Percentiles rank a stretch among this genome's conserved stretches.
Evolutionary conservation across 2,329 filamentous ascomycete species (phyloP).

Genomic region (Fusarium sambucinum): DNA sequence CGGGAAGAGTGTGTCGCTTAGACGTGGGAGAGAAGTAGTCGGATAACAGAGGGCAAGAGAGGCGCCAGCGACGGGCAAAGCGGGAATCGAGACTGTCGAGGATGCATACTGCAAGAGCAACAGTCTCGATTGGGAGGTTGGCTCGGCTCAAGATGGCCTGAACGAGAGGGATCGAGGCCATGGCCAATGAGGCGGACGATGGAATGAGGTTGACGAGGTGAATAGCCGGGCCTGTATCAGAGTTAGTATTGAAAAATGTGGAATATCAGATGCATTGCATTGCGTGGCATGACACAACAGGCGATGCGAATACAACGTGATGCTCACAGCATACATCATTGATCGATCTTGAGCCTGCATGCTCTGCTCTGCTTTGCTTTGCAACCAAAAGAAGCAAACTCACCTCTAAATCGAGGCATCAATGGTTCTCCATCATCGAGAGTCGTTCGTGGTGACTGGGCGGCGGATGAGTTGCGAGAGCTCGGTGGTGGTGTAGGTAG

Average conservation of each 20-base stretch:
- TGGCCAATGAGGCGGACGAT: slow-evolving; percentile 69
- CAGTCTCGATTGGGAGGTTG: slow-evolving; percentile 68
- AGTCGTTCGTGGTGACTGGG: slow-evolving; percentile 58
- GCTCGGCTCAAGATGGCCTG: slow-evolving; percentile 71
- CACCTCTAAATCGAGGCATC: slow-evolving; percentile 56
- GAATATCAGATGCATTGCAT: slow-evolving; percentile 8
- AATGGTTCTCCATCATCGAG: slow-evolving; percentile 60
- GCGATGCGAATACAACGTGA: slow-evolving; percentile 23
- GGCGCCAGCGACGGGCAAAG: slow-evolving; percentile 73
- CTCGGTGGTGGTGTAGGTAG: slow-evolving; percentile 75
- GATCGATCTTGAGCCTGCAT: slow-evolving; percentile 5
- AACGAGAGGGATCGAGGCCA: slow-evolving; percentile 68
- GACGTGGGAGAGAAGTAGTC: slow-evolving; percentile 46
- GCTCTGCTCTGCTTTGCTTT: slow-evolving; percentile 4
- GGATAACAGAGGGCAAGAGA: slow-evolving; percentile 65
- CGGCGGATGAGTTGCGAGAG: slow-evolving; percentile 58
- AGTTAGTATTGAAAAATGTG: slow-evolving; percentile 27
- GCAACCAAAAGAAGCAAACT: slow-evolving; percentile 24
- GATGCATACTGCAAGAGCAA: slow-evolving; percentile 74
- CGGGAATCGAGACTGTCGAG: slow-evolving; percentile 73
- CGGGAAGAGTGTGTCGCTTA: slow-evolving; percentile 64
- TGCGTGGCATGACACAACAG: slow-evolving; percentile 12
- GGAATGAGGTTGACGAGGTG: slow-evolving; percentile 76
- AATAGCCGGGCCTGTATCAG: slow-evolving; percentile 68
- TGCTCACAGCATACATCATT: slow-evolving; percentile 4